These are phyloP conservation scores for Phaeosphaeriaceae sp. DNA, from an alignment of 2,329 filamentous ascomycete genomes.

Conservation along the genomic window DNA sequence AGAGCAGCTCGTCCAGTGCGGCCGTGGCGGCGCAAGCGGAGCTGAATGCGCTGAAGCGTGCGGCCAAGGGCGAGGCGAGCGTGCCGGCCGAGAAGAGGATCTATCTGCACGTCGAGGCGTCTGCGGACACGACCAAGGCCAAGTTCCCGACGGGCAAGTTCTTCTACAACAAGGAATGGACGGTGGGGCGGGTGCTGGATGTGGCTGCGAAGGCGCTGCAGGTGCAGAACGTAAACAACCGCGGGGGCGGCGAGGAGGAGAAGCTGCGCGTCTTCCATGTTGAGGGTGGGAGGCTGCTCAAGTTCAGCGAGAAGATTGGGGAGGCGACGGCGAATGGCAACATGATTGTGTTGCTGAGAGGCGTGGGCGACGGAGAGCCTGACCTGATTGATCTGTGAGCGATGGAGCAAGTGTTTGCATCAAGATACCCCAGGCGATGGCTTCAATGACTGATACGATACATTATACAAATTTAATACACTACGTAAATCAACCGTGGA, in stretches of 20 bases:
- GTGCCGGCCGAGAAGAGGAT: conserved; percentile 82
- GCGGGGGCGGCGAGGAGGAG: conserved; percentile 75
- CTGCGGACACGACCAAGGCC: conserved; percentile 81
- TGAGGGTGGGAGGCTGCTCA: conserved; percentile 83
- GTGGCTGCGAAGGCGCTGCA: conserved; percentile 78
- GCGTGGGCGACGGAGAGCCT: conserved; percentile 79
- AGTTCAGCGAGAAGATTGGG: conserved; percentile 87
- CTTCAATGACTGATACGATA: not conserved
- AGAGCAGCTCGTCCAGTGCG: conserved; percentile 23
- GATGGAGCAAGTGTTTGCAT: not conserved
- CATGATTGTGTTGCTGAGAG: conserved; percentile 85
- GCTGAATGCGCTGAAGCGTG: conserved; percentile 80
- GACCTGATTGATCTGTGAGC: conserved; percentile 67
- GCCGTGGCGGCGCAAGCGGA: conserved; percentile 71
- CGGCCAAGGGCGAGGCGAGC: conserved; percentile 88
- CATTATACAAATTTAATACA: not conserved
- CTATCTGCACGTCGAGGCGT: conserved; percentile 89
- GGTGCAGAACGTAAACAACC: conserved; percentile 84
- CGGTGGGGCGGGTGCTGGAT: conserved; percentile 83
- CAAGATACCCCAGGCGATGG: not conserved
- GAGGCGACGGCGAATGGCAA: conserved; percentile 78
- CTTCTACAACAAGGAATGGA: conserved; percentile 73
- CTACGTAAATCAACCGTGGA: not conserved
- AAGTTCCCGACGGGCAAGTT: conserved; percentile 73
- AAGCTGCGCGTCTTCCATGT: conserved; percentile 91